Conservation (phyloP, 2,329 filamentous ascomycete species). For the Pleomassaria siparia region DNA sequence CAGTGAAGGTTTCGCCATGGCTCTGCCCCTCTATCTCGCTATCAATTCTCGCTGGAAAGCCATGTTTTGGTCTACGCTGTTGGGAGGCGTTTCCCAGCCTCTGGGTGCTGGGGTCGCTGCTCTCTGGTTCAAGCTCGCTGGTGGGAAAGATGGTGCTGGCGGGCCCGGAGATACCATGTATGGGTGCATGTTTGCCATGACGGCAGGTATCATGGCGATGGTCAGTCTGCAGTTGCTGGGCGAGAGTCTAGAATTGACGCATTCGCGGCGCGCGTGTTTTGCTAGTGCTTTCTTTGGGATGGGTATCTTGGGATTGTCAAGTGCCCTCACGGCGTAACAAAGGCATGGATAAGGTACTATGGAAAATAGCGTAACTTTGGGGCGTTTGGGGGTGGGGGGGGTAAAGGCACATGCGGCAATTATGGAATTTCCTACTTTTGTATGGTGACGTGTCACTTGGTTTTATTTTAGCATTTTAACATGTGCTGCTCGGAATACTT, state of each 20-base stretch:
- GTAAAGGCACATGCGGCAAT: no score
- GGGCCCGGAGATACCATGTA: constrained; percentile 62
- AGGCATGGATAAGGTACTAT: no score
- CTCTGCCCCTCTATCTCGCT: constrained; percentile 88
- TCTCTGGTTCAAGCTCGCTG: constrained; percentile 78
- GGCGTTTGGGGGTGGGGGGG: no score
- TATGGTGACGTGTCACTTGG: no score
- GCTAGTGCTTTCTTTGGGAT: constrained; percentile 83
- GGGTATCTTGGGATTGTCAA: constrained; percentile 81
- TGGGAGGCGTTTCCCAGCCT: constrained; percentile 87
- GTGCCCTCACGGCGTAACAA: constrained; percentile 75
- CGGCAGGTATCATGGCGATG: constrained; percentile 92
- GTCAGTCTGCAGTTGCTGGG: constrained; percentile 88
- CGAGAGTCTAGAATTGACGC: constrained; percentile 80
- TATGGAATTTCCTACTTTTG: no score
- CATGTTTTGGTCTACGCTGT: constrained; percentile 78
- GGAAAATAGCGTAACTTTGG: no score
- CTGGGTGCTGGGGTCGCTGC: constrained; percentile 82
- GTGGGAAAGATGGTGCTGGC: constrained; percentile 48
- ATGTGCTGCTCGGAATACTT: no score
- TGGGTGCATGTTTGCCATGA: constrained; percentile 82
- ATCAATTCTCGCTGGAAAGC: constrained; percentile 77
- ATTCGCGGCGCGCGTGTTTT: constrained; percentile 75
- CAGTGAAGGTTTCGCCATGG: constrained; percentile 93
- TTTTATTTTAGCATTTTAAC: no score